Evolutionary conservation across 441 rosid species (phyloP), one percentile per base, ranked within the genome.

Genomic region (Populus trichocarpa): DNA sequence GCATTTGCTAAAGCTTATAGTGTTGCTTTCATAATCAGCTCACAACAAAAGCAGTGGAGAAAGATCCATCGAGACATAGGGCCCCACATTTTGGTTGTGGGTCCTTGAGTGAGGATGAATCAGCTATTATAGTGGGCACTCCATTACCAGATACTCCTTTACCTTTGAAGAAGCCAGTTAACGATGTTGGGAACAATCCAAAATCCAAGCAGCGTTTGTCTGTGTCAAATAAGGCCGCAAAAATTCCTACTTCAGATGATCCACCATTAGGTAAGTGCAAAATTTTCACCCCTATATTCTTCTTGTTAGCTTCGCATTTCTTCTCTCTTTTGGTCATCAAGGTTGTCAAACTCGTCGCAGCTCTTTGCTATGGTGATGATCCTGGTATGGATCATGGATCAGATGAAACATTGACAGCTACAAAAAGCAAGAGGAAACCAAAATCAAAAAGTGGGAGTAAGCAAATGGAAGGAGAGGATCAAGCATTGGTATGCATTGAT

Each of bases 21-120:
- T 75, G 12, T 83, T 81, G 38, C 72, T 22, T 78, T 66, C 73
- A 14, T 70, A 28, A 81, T 68, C 87, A 92, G 94, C 90, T 92
- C 66, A 88, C 97, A 6, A 69, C 79, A 22, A 88, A 88, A 85
- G 89, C 91, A 63, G 95, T 90, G 80, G 96, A 90, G 77, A 94
- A 92, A 84, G 88, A 88, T 82, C 79, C 84, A 63, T 67, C 90
- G 20, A 87, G 93, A 83, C 26, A 96, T 80, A 88, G 94, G 28
- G 78, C 90, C 69, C 90, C 91, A 8, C 97, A 94, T 78, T 93
- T 90, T 75, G 84, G 80, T 30, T 92, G 97, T 40, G 91, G 94
- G 25, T 86, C 87, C 65, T 59, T 93, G 77, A 84, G 87, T 3
- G 88, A 86, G 87, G 92, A 84, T 22, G 86, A 81, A 78, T 86